Conservation (phyloP, 345 rosid genomes). For the Firmiana major region DNA sequence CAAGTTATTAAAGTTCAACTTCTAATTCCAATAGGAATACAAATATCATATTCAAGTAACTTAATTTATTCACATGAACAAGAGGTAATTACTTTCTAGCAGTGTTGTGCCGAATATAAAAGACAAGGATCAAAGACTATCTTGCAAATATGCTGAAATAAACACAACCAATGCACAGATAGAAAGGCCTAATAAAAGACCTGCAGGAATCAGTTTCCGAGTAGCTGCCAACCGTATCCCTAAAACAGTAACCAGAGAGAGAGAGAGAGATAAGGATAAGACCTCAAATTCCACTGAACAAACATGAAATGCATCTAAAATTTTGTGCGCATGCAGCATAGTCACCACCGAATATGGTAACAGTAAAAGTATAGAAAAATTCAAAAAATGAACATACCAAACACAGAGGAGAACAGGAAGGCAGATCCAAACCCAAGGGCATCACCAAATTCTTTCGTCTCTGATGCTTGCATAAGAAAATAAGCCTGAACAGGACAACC, state of each 20-base stretch:
- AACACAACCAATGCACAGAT: conserved; percentile 52
- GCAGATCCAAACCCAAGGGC: conserved; percentile 80
- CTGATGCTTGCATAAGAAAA: conserved; percentile 62
- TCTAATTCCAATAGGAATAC: not conserved
- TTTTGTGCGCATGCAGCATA: not conserved
- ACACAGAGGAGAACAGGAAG: conserved; percentile 66
- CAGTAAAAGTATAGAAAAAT: not conserved
- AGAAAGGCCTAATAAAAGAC: conserved; percentile 65
- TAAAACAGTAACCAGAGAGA: conserved; percentile 25
- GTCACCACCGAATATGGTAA: not conserved
- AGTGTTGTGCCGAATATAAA: not conserved
- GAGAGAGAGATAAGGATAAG: not conserved
- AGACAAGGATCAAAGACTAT: conserved; percentile 28
- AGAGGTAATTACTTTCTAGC: not conserved
- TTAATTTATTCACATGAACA: not conserved
- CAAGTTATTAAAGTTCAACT: not conserved
- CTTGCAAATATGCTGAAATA: conserved; percentile 48
- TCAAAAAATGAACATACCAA: conserved; percentile 38
- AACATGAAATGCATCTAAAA: conserved; percentile 8
- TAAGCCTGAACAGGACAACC: conserved; percentile 40
- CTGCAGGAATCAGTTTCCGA: conserved; percentile 59
- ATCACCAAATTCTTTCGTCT: conserved; percentile 64
- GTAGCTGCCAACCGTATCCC: conserved; percentile 74
- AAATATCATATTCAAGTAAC: conserved; percentile 2
- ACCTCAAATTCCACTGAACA: not conserved